Percentiles rank a stretch among this genome's conserved stretches.
phyloP scores from a whole-genome alignment of 768 basidiomycete genomes.

The Mrakia hoshinonis region DNA sequence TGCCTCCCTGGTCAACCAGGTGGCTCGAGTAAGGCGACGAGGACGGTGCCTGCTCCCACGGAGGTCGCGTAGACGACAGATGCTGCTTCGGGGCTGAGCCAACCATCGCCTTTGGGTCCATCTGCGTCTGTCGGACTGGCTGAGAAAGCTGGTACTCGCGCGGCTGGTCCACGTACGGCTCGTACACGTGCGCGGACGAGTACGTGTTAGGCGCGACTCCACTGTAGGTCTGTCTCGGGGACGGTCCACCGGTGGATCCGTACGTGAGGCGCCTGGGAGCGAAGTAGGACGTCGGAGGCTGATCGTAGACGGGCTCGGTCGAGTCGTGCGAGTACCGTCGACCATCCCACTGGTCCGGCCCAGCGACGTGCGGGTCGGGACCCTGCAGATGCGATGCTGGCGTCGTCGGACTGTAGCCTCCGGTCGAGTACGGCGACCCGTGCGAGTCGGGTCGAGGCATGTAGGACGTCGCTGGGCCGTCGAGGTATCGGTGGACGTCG shows the following conservation, averaged over 20 bases:
- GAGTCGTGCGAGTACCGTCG: conserved; percentile 6
- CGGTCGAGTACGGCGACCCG: conserved; percentile 9
- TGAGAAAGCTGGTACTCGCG: too few relatives aligned
- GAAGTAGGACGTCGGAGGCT: neutral
- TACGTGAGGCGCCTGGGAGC: neutral
- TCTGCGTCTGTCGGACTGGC: too few relatives aligned
- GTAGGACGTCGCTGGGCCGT: neutral
- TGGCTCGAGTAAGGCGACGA: too few relatives aligned
- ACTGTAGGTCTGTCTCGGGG: neutral
- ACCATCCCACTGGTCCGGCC: neutral
- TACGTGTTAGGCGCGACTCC: neutral
- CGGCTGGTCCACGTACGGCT: too few relatives aligned
- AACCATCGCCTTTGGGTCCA: too few relatives aligned
- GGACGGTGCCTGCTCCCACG: too few relatives aligned
- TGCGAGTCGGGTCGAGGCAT: neutral
- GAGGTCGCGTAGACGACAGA: too few relatives aligned
- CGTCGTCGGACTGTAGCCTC: neutral
- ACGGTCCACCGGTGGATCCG: neutral
- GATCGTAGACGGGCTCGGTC: neutral
- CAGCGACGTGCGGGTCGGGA: neutral
- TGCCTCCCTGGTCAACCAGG: too few relatives aligned
- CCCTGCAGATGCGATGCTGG: neutral
- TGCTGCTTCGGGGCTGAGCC: too few relatives aligned
- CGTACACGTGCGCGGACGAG: neutral
- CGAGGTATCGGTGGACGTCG: neutral